phyloP scores from a whole-genome alignment of 192 early-diverging fungal species.

The Coemansia sp. region DNA sequence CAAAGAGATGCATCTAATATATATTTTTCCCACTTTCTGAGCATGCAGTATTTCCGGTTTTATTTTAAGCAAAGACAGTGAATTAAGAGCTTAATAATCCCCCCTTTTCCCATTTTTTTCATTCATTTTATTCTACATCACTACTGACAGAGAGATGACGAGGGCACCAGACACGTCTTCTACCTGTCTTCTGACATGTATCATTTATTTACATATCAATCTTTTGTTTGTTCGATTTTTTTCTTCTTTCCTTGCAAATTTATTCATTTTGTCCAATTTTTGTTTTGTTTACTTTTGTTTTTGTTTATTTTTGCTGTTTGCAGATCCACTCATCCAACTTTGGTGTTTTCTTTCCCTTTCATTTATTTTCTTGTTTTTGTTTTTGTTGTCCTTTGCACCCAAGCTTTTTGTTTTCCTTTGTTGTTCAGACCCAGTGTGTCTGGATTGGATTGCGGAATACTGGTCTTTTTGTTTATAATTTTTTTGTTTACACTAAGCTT shows the following conservation, averaged over 20 bases:
- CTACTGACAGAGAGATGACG: not conserved
- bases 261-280: not conserved
- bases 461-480: not conserved
- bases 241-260: not conserved
- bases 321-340: not conserved
- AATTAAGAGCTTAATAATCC: not conserved
- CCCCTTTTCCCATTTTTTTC: not conserved
- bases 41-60: not conserved
- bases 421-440: not conserved
- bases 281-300: constrained; percentile 1
- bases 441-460: not conserved
- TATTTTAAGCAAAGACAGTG: not conserved
- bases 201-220: not conserved
- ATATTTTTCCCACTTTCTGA: not conserved
- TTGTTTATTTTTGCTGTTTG: not conserved
- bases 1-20: not conserved
- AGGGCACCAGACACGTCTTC: not conserved
- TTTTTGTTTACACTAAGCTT: not conserved
- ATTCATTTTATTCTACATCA: not conserved
- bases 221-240: not conserved
- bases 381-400: not conserved
- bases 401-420: not conserved
- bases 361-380: constrained; percentile 2
- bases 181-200: not conserved
- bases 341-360: not conserved